Conservation (phyloP, 805 yeast genomes). For the Naumovozyma dairenensis region DNA sequence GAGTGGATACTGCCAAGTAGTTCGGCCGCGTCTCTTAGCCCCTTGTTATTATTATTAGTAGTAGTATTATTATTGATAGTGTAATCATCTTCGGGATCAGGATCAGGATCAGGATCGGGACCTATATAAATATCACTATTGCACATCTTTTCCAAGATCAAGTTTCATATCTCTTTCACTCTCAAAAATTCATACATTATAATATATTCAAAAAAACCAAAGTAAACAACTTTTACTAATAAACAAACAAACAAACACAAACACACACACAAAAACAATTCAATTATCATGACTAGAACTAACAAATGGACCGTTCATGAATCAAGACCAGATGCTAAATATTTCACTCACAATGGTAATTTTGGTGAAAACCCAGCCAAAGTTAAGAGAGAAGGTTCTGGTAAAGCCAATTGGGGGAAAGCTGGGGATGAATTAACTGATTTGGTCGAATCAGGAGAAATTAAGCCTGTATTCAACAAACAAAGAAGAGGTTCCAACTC, state of each 20-base stretch:
- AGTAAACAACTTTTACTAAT: too few species aligned
- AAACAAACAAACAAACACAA: neutral
- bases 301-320: conserved; percentile 65
- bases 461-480: conserved; percentile 37
- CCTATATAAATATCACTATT: too few species aligned
- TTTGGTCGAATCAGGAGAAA: conserved; percentile 48
- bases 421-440: conserved; percentile 69
- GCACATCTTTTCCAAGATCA: too few species aligned
- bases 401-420: conserved; percentile 81
- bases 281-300: conserved; percentile 57
- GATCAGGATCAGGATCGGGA: too few species aligned
- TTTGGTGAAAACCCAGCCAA: conserved; percentile 61
- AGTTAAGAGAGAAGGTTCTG: conserved; percentile 77
- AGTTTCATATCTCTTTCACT: too few species aligned
- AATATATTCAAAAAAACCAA: too few species aligned
- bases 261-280: conserved; percentile 1
- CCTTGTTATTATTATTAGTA: too few species aligned
- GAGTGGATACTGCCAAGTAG: too few species aligned
- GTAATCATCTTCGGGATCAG: too few species aligned
- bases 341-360: conserved; percentile 72
- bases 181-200: too few species aligned
- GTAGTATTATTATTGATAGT: too few species aligned
- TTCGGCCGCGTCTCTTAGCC: too few species aligned
- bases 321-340: conserved; percentile 48
- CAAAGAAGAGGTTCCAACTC: conserved; percentile 44